A percentile compares a stretch with the other conserved stretches of the same genome.
phyloP scores from a whole-genome alignment of 768 basidiomycete genomes.

The Termitomyces heimii region DNA sequence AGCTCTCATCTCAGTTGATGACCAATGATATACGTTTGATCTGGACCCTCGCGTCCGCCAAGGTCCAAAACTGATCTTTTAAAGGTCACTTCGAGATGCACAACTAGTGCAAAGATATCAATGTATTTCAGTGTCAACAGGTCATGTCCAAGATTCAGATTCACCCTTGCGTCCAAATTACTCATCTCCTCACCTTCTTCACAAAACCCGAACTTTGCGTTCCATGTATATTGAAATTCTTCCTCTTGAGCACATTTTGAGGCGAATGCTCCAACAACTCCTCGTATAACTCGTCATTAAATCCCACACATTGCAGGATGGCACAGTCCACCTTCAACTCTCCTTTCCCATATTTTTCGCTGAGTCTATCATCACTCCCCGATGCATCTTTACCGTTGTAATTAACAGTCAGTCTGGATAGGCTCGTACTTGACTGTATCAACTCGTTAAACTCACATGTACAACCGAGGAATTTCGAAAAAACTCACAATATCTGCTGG shows the following conservation, averaged over 20 bases:
- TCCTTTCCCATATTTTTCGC: background rate
- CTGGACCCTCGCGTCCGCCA: too few relatives aligned
- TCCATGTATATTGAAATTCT: too few relatives aligned
- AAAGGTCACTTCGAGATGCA: background rate
- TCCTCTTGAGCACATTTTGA: background rate
- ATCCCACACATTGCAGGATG: conserved; percentile 14
- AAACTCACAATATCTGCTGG: background rate
- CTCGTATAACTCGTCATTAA: conserved; percentile 9
- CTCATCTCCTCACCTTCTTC: background rate
- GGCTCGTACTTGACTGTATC: background rate
- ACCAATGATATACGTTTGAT: background rate
- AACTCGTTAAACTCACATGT: background rate
- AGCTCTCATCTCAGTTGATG: background rate
- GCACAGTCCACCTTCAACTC: conserved; percentile 11
- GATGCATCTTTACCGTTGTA: background rate
- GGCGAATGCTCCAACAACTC: background rate
- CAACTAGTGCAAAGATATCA: background rate
- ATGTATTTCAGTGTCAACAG: background rate
- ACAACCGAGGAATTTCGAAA: background rate
- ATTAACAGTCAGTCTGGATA: background rate
- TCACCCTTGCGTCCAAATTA: background rate
- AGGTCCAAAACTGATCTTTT: background rate
- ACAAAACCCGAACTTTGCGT: background rate
- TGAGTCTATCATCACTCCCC: background rate
- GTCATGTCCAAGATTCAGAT: background rate